phyloP scores from a whole-genome alignment of 331 rosid genomes.

The Rosa hybrid region DNA sequence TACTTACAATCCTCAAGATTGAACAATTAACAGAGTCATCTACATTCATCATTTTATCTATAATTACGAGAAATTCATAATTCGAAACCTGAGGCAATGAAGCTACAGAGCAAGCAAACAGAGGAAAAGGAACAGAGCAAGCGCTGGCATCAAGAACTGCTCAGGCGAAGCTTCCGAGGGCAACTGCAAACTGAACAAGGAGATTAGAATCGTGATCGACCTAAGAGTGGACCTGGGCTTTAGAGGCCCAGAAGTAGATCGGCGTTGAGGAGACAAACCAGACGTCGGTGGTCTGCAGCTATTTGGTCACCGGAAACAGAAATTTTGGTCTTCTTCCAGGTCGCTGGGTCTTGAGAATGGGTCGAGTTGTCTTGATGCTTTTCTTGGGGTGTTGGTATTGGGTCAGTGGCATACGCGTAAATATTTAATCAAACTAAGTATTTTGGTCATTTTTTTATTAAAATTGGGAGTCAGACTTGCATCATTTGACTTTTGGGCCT shows the following conservation, averaged over 20 bases:
- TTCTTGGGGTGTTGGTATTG: no score
- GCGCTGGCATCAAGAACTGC: constrained; percentile 77
- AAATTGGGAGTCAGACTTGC: no score
- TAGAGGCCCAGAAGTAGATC: constrained; percentile 8
- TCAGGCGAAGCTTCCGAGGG: constrained; percentile 74
- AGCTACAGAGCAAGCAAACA: background rate
- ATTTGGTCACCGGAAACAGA: no score
- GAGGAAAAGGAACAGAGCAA: constrained; percentile 25
- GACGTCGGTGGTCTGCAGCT: no score
- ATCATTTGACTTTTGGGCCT: no score
- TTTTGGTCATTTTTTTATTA: no score
- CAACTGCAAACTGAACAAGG: constrained; percentile 77
- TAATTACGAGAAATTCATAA: background rate
- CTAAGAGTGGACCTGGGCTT: constrained; percentile 22
- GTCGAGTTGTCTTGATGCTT: no score
- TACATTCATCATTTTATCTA: background rate
- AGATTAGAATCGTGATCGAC: constrained; percentile 47
- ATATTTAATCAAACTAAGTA: no score
- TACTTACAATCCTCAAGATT: background rate
- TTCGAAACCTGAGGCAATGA: background rate
- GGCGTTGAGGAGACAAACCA: no score
- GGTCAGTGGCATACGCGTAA: no score
- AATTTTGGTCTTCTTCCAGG: no score
- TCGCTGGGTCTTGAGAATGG: no score
- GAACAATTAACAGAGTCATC: background rate